A percentile compares a stretch with the other conserved stretches of the same genome.
These are phyloP conservation scores for Pharus latifolius DNA, from an alignment of 176 grass and related monocot genomes.

Conservation along the genomic window DNA sequence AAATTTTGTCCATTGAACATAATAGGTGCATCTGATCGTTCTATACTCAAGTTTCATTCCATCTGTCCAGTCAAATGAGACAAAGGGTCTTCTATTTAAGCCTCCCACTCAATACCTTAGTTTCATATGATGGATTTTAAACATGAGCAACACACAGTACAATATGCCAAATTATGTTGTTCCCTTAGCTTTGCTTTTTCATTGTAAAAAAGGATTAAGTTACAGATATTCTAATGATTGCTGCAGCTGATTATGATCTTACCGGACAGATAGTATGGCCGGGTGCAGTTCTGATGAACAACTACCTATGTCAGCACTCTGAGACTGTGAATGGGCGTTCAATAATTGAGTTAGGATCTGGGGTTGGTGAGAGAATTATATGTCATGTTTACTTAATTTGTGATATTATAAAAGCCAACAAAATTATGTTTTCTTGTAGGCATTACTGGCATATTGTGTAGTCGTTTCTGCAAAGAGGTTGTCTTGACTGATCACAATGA, in stretches of 20 bases:
- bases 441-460: slow-evolving; percentile 85
- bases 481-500: slow-evolving; percentile 92
- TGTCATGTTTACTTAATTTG: slow-evolving; percentile 1
- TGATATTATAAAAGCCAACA: slow-evolving; percentile 12
- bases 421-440: slow-evolving; percentile 42
- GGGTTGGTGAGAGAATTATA: slow-evolving; percentile 58
- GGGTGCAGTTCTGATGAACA: slow-evolving; percentile 85
- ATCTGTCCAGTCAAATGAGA: background rate
- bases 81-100: background rate
- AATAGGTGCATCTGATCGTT: background rate
- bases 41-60: background rate
- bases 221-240: slow-evolving; percentile 12
- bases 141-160: background rate
- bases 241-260: slow-evolving; percentile 94
- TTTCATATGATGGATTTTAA: slow-evolving; percentile 9
- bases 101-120: background rate
- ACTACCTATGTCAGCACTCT: slow-evolving; percentile 71
- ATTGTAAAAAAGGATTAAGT: background rate
- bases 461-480: slow-evolving; percentile 60
- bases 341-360: slow-evolving; percentile 80
- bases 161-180: background rate
- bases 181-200: background rate
- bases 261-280: slow-evolving; percentile 95
- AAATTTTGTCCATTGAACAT: background rate
- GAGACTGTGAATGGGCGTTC: slow-evolving; percentile 55